Conservation (phyloP, 495 filamentous ascomycete species). For the Halenospora varia region DNA sequence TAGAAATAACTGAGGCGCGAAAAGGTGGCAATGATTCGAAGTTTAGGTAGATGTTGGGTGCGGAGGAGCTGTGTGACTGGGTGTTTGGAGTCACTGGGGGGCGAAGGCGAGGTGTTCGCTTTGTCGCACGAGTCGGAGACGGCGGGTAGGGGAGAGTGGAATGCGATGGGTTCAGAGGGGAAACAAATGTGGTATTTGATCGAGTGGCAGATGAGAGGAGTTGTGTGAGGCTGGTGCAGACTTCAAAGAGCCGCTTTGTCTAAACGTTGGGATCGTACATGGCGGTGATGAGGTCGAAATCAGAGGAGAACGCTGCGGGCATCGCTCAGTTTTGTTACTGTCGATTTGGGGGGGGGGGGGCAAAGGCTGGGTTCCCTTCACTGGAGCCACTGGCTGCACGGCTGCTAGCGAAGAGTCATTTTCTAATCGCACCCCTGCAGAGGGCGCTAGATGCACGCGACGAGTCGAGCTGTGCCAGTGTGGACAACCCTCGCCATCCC, state of each 20-base stretch:
- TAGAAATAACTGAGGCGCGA: conserved; percentile 15
- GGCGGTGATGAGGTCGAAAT: conserved; percentile 6
- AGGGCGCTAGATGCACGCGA: no score
- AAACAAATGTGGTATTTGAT: background rate
- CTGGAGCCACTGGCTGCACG: background rate
- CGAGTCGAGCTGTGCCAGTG: no score
- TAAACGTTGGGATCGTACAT: conserved; percentile 23
- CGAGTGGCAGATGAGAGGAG: background rate
- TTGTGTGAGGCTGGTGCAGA: conserved; percentile 16
- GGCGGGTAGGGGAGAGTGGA: conserved; percentile 1
- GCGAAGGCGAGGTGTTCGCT: conserved; percentile 7
- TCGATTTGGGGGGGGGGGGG: conserved; percentile 5
- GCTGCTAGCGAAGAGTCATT: no score
- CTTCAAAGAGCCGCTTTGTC: conserved; percentile 25
- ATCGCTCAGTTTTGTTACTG: conserved; percentile 17
- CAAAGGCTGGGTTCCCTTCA: background rate
- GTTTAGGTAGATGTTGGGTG: conserved; percentile 8
- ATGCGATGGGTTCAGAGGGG: background rate
- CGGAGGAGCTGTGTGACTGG: background rate
- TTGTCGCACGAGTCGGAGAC: conserved; percentile 8
- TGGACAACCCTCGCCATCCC: no score
- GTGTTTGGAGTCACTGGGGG: conserved; percentile 8
- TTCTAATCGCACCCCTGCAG: no score
- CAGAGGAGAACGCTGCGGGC: conserved; percentile 14
- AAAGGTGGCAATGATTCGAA: conserved; percentile 7